phyloP scores from a whole-genome alignment of 768 basidiomycete genomes.

The Tulasnella sp. region DNA sequence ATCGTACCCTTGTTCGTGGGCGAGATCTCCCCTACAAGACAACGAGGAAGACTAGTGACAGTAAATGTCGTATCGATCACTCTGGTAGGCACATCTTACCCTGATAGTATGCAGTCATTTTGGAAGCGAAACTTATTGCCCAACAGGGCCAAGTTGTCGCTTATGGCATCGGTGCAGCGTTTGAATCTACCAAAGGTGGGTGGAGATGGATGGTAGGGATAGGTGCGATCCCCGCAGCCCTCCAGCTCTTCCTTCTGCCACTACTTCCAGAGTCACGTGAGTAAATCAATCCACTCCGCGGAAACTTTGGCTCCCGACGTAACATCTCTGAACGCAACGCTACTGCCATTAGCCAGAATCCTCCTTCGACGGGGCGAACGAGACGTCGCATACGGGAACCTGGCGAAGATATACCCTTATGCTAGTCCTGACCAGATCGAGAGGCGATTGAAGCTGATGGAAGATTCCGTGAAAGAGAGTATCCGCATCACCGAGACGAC shows the following conservation, averaged over 20 bases:
- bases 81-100: constrained; percentile 12
- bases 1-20: constrained; percentile 76
- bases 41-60: constrained; percentile 64
- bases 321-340: background rate
- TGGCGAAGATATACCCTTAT: constrained; percentile 56
- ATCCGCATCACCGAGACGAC: constrained; percentile 51
- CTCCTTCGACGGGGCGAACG: constrained; percentile 46
- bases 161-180: constrained; percentile 61
- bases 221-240: constrained; percentile 52
- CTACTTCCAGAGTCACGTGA: constrained; percentile 71
- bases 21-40: constrained; percentile 62
- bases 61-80: constrained; percentile 78
- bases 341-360: constrained; percentile 43
- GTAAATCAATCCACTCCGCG: constrained; percentile 22
- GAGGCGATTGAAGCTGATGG: constrained; percentile 43
- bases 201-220: constrained; percentile 84
- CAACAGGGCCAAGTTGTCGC: constrained; percentile 50
- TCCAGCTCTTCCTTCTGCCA: constrained; percentile 49
- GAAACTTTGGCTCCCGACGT: background rate
- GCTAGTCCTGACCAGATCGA: constrained; percentile 55
- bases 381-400: constrained; percentile 40
- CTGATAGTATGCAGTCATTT: background rate
- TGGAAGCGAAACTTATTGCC: background rate
- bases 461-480: constrained; percentile 47
- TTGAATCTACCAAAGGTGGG: constrained; percentile 44